Conservation (phyloP, 2,329 filamentous ascomycete genomes). For the Penicillium oxalicum region DNA sequence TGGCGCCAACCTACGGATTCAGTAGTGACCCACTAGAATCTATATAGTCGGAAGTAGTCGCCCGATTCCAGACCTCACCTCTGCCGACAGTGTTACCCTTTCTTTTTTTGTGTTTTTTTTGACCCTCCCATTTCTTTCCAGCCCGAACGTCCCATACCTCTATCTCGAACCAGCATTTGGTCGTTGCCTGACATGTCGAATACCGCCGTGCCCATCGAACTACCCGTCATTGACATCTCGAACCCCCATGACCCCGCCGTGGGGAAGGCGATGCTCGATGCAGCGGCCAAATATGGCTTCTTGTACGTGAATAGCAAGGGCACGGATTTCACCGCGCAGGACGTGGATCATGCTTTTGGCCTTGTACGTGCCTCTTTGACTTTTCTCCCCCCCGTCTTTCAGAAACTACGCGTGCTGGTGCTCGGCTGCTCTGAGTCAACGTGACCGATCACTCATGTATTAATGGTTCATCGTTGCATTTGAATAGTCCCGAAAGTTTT, state of each 20-base stretch:
- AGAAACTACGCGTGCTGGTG: too few relatives aligned
- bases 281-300: constrained; percentile 78
- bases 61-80: too few relatives aligned
- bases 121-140: too few relatives aligned
- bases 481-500: constrained; percentile 63
- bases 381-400: neutral
- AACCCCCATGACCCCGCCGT: constrained; percentile 54
- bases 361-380: constrained; percentile 49
- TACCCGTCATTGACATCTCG: constrained; percentile 80
- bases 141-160: too few relatives aligned
- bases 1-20: too few relatives aligned
- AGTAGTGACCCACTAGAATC: too few relatives aligned
- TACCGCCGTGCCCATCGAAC: constrained; percentile 37
- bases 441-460: too few relatives aligned
- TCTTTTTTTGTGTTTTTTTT: too few relatives aligned
- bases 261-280: constrained; percentile 64
- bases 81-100: too few relatives aligned
- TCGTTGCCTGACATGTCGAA: constrained; percentile 20
- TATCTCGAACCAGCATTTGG: too few relatives aligned
- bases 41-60: too few relatives aligned
- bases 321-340: constrained; percentile 58
- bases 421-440: too few relatives aligned
- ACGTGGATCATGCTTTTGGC: constrained; percentile 66
- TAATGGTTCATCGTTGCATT: neutral
- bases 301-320: constrained; percentile 77